These are phyloP conservation scores for Musa schizocarpa DNA, from an alignment of 176 grass and related monocot species.

Conservation along the genomic window DNA sequence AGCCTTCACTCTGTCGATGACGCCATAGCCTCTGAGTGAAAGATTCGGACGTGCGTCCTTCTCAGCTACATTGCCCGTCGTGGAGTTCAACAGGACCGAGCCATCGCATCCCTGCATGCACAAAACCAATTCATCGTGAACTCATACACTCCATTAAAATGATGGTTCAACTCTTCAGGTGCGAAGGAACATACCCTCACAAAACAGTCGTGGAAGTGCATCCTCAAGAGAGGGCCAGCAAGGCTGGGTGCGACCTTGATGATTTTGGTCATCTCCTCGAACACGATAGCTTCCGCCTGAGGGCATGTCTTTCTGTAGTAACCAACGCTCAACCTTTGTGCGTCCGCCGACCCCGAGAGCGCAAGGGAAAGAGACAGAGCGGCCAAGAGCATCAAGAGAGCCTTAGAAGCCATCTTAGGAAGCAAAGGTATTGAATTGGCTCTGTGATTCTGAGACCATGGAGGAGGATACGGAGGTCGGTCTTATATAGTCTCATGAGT, in stretches of 20 bases:
- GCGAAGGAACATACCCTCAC: slow-evolving; percentile 42
- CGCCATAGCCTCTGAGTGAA: no score
- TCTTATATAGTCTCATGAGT: neutral
- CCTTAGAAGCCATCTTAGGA: slow-evolving; percentile 7
- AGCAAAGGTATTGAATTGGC: neutral
- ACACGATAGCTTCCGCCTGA: slow-evolving; percentile 49
- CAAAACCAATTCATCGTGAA: slow-evolving; percentile 7
- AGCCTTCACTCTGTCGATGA: no score
- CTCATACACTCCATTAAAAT: neutral
- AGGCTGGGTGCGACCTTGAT: slow-evolving; percentile 45
- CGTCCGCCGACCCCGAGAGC: slow-evolving; percentile 29
- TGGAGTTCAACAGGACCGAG: slow-evolving; percentile 54
- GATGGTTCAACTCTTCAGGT: neutral
- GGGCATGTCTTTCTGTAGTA: slow-evolving; percentile 69
- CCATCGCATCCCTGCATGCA: slow-evolving; percentile 69
- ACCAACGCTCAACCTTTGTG: slow-evolving; percentile 41
- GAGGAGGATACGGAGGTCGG: neutral
- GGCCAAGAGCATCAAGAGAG: slow-evolving; percentile 27
- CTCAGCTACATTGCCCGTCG: neutral
- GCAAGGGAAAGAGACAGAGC: slow-evolving; percentile 20
- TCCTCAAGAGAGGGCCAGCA: slow-evolving; percentile 50
- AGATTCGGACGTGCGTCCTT: no score
- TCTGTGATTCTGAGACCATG: neutral
- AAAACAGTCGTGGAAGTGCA: slow-evolving; percentile 93
- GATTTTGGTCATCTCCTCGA: slow-evolving; percentile 42